Base-by-base conservation (phyloP, 176 grass and related monocot species). In the Zoysia pacifica region DNA sequence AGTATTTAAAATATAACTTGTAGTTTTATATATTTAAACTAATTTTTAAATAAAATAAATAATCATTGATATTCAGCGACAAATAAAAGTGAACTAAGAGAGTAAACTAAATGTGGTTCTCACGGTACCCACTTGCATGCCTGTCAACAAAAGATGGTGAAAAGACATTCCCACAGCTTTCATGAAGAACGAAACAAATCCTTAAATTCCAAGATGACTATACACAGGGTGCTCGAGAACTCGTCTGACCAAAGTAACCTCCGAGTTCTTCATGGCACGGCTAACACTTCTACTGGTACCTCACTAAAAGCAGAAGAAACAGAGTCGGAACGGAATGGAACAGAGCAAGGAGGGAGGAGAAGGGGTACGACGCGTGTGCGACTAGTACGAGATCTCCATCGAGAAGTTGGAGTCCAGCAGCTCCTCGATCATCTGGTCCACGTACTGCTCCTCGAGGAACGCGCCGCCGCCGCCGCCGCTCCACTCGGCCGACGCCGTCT, bases 381-480 rank as follows among this genome's bases (percentile, higher is more conserved):
- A 67, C 77, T 86, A 86, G 79, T 54, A 94, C 81, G 83, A 97
- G 67, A 98, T 88, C 68, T 98, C 95, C 92, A 98, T 94, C 53
- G 87, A 98, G 76, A 98, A 88, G 77, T 94, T 91, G 62, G 95
- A 94, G 52, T 98, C 95, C 0, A 98, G 67, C 62, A 98, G 77
- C 82, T 98, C 95, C 86, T 98, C 95, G 59, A 98, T 98, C 95
- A 98, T 98, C 81, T 98, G 95, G 42, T 94, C 95, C 76, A 98
- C 83, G 82, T 93, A 91, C 76, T 89, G 87, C 75, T 98, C 92
- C 74, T 98, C 95, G 7, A 94, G 87, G 39, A 90, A 87, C 19
- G 80, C 83, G 42, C 74, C 81, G 72, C 65, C 14, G 40, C 74
- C 81, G 72, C 65, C 11, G 40, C 64, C 73, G 37, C 44, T 1